Evolutionary conservation across 768 basidiomycete genomes (phyloP), one percentile per base, ranked within the genome.

Genomic region (Dioszegia hungarica): DNA sequence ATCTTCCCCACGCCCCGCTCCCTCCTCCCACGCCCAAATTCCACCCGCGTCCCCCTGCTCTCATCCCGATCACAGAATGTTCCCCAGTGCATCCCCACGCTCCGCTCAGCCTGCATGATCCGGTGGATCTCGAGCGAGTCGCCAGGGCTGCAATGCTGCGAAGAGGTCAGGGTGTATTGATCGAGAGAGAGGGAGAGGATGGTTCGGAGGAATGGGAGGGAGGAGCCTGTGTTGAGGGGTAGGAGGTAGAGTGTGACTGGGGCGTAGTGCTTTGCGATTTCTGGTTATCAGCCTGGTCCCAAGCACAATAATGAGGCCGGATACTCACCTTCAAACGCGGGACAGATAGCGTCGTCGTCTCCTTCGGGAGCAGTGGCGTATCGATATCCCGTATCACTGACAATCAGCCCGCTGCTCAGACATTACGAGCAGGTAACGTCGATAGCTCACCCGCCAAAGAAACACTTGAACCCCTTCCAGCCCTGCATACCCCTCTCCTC

Each of bases 191-290:
- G 62, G n/a, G 72, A 74, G 27, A 75, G 58, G 27, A 73, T 37
- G 5, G 63, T 72, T 14, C 74, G 68, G 1, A 75, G 56, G 48
- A 72, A 75, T 20, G 74, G 73, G 14, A 75, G 59, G 3, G 74
- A 75, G 5, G 74, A 75, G 28, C 74, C 74, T 11, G 74, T 74
- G 4, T 71, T 73, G 6, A 75, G 64, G 1, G 74, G 74, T n/a
- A 75, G 62, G 27, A 70, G 59, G 34, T 63, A 70, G 27, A 75
- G 56, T 15, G 56, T 27, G 59, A 74, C 64, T 0, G 74, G 72
- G 1, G 67, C 60, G 56, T 75, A 75, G 25, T 61, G 59, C 14
- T 59, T 40, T 11, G 69, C 67, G 53, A 75, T 75, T 40, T 73
- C 74, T 75, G 50, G 15, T 33, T 22, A 27, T 47, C 34, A 57